A percentile compares a stretch with the other conserved stretches of the same genome.
Conservation (phyloP, 2,329 filamentous ascomycete genomes). For the Hypomyces rosellus region DNA sequence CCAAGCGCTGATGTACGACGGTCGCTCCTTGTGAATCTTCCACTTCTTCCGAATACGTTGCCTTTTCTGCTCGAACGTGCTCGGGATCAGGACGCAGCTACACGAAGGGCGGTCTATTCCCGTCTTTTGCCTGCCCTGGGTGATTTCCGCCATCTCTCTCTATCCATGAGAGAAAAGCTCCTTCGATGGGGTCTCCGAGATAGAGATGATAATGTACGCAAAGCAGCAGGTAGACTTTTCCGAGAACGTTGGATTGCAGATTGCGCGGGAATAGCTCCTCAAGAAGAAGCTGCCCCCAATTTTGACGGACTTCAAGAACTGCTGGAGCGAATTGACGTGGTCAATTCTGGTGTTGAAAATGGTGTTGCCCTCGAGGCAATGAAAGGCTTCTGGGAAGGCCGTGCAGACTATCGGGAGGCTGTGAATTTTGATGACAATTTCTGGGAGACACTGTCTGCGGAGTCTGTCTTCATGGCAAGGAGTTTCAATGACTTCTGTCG, state of each 20-base stretch:
- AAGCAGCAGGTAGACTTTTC: conserved; percentile 85
- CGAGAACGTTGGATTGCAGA: conserved; percentile 97
- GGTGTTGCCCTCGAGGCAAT: conserved; percentile 92
- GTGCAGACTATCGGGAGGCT: conserved; percentile 72
- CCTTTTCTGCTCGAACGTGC: conserved; percentile 86
- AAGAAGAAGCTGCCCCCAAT: conserved; percentile 56
- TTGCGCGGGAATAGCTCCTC: conserved; percentile 64
- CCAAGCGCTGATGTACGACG: conserved; percentile 88
- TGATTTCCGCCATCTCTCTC: conserved; percentile 87
- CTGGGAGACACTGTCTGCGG: conserved; percentile 75
- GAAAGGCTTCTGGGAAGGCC: conserved; percentile 91
- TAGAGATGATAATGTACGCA: conserved; percentile 87
- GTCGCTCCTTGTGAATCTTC: conserved; percentile 84
- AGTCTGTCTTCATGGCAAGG: conserved; percentile 82
- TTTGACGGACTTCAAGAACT: conserved; percentile 84
- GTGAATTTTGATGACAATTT: conserved; percentile 67
- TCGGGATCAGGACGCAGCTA: conserved; percentile 78
- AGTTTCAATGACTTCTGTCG: conserved; percentile 94
- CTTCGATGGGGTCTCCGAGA: conserved; percentile 92
- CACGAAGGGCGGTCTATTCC: conserved; percentile 79
- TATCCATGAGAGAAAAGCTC: conserved; percentile 92
- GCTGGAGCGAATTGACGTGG: conserved; percentile 86
- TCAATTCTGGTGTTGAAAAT: conserved; percentile 82
- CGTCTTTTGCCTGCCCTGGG: conserved; percentile 80
- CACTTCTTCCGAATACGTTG: conserved; percentile 73